Evolutionary conservation across 768 basidiomycete genomes (phyloP), one percentile per base, ranked within the genome.

Genomic region (Boletales sp.): DNA sequence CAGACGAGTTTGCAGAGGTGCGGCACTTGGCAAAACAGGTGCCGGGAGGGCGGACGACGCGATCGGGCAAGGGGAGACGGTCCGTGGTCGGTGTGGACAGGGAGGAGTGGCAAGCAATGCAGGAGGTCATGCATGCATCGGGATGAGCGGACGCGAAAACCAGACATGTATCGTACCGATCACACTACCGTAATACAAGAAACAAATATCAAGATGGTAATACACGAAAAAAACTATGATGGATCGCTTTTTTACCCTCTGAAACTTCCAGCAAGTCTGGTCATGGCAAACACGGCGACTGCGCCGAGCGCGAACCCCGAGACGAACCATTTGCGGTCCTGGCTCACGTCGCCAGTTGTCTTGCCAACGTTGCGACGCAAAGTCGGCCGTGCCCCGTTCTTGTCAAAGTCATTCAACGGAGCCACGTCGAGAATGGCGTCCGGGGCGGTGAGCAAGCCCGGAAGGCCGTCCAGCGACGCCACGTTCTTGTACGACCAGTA

Each of bases 1-100:
- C 84, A 9, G 69, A 72, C 11, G 84, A 88, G 61, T 79, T 86
- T 46, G 77, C 75, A 8, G 86, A 92, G 65, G 78, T 94, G 51
- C 83, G 79, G 64, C 74, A 78, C 35, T 75, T 91, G 13, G 82
- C 86, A 10, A 79, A 80, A 66, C 73, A 73, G 46, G 74, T 58
- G 8, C 46, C 18, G 11, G 39, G 45, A 14, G 12, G 34, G 13
- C 52, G 48, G 17, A 24, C 45, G 24, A 11, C 32, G 32, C 14
- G 14, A 9, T 14, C 14, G 14, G 31, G 31, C 10, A 34, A 34
- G 32, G 32, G 32, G 14, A 34, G 32, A 34, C 32, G 32, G 21
- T 21, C 21, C 4, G 21, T 21, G 4, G 21, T 21, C 21, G 21
- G 21, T 21, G 21, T 21, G 21, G 21, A 21, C 21, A 21, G 21